Percentiles rank a stretch among this genome's conserved stretches.
phyloP scores from a whole-genome alignment of 169 alveolate genomes.

The Plasmodium gonderi region DNA sequence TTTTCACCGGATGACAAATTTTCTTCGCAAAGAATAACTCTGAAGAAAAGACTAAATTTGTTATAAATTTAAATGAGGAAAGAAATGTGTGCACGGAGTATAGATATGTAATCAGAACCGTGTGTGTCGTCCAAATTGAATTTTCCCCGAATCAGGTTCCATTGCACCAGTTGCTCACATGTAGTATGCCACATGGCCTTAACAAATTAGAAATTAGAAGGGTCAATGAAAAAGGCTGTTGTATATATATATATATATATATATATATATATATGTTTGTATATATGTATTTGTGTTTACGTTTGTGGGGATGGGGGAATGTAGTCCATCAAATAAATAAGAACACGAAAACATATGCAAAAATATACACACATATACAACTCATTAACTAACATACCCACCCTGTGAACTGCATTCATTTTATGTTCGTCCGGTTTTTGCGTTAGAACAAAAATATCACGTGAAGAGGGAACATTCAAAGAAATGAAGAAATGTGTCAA shows the following conservation, averaged over 20 bases:
- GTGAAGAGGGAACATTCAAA: no score
- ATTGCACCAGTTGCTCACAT: no score
- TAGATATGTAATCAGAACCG: neutral
- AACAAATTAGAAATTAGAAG: no score
- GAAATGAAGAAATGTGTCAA: no score
- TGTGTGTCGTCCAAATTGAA: neutral
- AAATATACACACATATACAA: neutral
- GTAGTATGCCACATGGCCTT: no score
- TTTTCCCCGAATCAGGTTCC: neutral
- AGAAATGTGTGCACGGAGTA: neutral
- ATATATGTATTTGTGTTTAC: no score
- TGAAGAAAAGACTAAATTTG: conserved; percentile 87
- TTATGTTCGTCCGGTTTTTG: no score
- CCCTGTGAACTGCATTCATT: neutral
- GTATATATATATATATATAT: no score
- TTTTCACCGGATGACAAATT: conserved; percentile 94
- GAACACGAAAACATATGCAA: neutral
- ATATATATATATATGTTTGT: no score
- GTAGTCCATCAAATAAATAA: neutral
- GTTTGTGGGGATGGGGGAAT: neutral
- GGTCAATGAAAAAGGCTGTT: no score
- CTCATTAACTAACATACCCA: no score
- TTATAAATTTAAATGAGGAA: conserved; percentile 22
- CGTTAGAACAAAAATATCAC: no score
- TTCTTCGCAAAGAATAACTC: conserved; percentile 85